phyloP scores from a whole-genome alignment of 352 stramenopile species.

The Globisporangium cystogenes region DNA sequence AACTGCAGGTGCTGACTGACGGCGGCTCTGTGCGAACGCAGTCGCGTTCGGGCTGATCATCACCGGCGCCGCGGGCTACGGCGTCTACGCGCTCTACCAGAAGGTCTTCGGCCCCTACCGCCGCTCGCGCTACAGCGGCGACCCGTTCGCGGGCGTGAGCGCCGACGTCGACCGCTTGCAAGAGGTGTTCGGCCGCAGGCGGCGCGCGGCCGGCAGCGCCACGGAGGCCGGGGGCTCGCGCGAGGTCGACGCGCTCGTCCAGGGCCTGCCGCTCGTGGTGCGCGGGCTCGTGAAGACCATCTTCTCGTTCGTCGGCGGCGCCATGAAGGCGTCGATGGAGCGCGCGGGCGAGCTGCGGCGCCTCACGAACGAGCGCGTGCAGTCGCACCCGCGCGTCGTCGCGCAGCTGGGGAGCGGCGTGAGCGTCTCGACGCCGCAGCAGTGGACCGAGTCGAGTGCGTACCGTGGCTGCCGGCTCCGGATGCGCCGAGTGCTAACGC shows the following conservation, averaged over 20 bases:
- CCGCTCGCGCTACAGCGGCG: constrained; percentile 18
- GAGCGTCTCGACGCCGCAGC: constrained; percentile 44
- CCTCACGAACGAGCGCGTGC: constrained; percentile 45
- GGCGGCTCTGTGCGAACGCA: constrained; percentile 7
- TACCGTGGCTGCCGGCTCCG: no score
- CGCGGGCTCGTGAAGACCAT: constrained; percentile 56
- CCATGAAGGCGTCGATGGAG: constrained; percentile 63
- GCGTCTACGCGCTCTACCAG: constrained; percentile 70
- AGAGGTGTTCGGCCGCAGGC: constrained; percentile 36
- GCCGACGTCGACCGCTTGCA: constrained; percentile 42
- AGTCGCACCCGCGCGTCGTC: constrained; percentile 41
- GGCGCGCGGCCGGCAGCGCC: not conserved
- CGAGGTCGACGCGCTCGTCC: constrained; percentile 48
- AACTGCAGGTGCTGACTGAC: not conserved
- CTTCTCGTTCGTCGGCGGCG: constrained; percentile 54
- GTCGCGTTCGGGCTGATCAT: constrained; percentile 72
- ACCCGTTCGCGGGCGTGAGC: constrained; percentile 38
- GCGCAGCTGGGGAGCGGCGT: constrained; percentile 41
- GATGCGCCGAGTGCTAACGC: no score
- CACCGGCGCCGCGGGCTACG: constrained; percentile 55
- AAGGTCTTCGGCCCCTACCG: constrained; percentile 44
- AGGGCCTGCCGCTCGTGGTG: constrained; percentile 56
- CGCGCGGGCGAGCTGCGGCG: constrained; percentile 49
- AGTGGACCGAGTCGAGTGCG: constrained; percentile 76
- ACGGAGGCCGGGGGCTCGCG: constrained; percentile 14